phyloP scores from a whole-genome alignment of 176 grass and related monocot species.

The Puccinellia tenuiflora region DNA sequence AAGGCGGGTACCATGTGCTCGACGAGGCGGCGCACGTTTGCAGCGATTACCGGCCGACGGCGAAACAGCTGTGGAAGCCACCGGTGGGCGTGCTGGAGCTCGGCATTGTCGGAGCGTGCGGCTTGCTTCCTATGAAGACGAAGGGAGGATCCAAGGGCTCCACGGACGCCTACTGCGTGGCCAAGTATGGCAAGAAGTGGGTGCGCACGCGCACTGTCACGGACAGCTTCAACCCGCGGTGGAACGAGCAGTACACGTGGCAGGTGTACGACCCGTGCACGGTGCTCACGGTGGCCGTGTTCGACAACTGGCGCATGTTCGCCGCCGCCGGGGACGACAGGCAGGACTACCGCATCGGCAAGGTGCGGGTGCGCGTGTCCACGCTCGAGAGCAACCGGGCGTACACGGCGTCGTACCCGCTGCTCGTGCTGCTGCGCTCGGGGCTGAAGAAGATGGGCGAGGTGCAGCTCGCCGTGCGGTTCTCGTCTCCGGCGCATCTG shows the following conservation, averaged over 20 bases:
- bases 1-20: conserved; percentile 91
- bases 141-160: conserved; percentile 72
- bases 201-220: conserved; percentile 79
- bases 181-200: conserved; percentile 99
- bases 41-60: conserved; percentile 95
- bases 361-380: conserved; percentile 83
- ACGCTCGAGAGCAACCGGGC: conserved; percentile 84
- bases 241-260: conserved; percentile 99
- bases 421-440: conserved; percentile 72
- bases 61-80: conserved; percentile 92
- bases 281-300: conserved; percentile 76
- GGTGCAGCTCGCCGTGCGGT: conserved; percentile 89
- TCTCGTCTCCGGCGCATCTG: conserved; percentile 48
- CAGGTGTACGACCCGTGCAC: conserved; percentile 98
- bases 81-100: conserved; percentile 86
- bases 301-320: conserved; percentile 99
- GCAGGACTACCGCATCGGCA: conserved; percentile 84
- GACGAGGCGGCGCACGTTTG: conserved; percentile 97
- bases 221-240: conserved; percentile 79
- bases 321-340: conserved; percentile 47
- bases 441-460: conserved; percentile 98
- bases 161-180: conserved; percentile 90
- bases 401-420: conserved; percentile 74
- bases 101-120: conserved; percentile 71
- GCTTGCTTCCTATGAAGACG: conserved; percentile 88